Percentiles rank a stretch among this genome's conserved stretches.
Evolutionary conservation across 495 filamentous ascomycete species (phyloP).

Genomic region (Penicillium longicatenatum): DNA sequence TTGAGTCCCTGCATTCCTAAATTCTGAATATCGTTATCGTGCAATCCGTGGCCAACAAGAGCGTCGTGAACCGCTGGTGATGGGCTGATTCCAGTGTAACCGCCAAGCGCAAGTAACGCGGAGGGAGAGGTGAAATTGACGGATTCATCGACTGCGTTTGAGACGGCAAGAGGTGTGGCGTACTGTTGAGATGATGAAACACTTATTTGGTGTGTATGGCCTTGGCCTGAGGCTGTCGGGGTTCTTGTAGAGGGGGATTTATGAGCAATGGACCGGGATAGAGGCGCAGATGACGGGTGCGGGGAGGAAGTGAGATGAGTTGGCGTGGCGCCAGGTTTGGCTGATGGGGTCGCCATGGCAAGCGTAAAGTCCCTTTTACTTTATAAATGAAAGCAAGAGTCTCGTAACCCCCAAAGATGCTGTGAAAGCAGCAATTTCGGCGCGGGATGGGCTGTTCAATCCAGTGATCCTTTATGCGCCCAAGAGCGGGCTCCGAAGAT

Average conservation of each 20-base stretch:
- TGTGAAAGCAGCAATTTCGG: not conserved
- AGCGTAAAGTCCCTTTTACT: not conserved
- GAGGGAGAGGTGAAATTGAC: conserved; percentile 51
- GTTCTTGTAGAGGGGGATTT: conserved; percentile 50
- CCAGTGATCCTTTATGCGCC: conserved; percentile 1
- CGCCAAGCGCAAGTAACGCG: conserved; percentile 45
- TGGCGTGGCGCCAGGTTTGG: conserved; percentile 48
- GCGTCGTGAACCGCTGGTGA: conserved; percentile 44
- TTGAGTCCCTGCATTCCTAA: conserved; percentile 46
- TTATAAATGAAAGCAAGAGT: not conserved
- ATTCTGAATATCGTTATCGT: conserved; percentile 47
- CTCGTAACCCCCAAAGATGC: not conserved
- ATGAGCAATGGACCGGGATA: conserved; percentile 43
- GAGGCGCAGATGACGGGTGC: conserved; percentile 40
- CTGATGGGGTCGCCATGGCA: conserved; percentile 49
- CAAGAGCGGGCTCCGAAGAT: not conserved
- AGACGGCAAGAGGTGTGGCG: conserved; percentile 43
- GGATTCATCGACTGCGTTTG: conserved; percentile 40
- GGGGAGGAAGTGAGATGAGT: conserved; percentile 51
- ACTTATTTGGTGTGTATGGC: conserved; percentile 29
- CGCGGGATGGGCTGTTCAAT: conserved; percentile 1
- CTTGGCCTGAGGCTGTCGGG: conserved; percentile 41
- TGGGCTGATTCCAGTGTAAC: conserved; percentile 46
- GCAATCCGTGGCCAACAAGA: conserved; percentile 42
- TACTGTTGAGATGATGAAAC: conserved; percentile 40